Percentiles rank a stretch among this genome's conserved stretches.
phyloP scores from a whole-genome alignment of 208 protist species.

The Trypanosoma rangeli region DNA sequence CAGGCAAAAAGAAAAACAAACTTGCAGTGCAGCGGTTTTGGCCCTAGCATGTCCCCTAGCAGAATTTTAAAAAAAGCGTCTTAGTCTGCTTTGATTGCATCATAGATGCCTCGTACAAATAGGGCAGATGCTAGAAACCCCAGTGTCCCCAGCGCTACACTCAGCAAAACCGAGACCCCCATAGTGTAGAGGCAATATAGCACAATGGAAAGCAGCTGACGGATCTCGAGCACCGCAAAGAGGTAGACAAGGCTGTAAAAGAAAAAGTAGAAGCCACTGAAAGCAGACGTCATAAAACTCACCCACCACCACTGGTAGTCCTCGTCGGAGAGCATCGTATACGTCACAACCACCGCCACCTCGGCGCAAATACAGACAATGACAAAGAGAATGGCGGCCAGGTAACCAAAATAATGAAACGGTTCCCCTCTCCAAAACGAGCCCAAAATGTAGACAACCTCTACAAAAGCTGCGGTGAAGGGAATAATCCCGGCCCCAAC shows the following conservation, averaged over 20 bases:
- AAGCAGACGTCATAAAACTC: slow-evolving; percentile 83
- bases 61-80: no score
- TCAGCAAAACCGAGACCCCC: slow-evolving; percentile 57
- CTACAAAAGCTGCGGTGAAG: slow-evolving; percentile 97
- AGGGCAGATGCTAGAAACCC: slow-evolving; percentile 66
- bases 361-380: slow-evolving; percentile 94
- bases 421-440: slow-evolving; percentile 90
- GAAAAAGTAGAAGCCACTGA: slow-evolving; percentile 90
- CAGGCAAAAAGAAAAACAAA: slow-evolving; percentile 2
- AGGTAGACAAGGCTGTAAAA: slow-evolving; percentile 93
- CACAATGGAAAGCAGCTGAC: slow-evolving; percentile 44
- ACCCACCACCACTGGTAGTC: slow-evolving; percentile 99
- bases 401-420: slow-evolving; percentile 97
- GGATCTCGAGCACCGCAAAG: slow-evolving; percentile 73
- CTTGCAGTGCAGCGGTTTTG: no score
- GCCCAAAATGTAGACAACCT: slow-evolving; percentile 96
- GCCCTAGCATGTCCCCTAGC: no score
- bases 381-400: slow-evolving; percentile 93
- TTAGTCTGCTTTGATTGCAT: slow-evolving; percentile 59
- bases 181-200: slow-evolving; percentile 80
- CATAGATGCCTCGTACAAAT: slow-evolving; percentile 83
- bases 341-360: slow-evolving; percentile 96
- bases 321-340: slow-evolving; percentile 94
- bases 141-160: slow-evolving; percentile 65
- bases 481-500: slow-evolving; percentile 83